Conservation (phyloP, 225 moss, liverwort and hornwort genomes). For the Antitrichia curtipendula region DNA sequence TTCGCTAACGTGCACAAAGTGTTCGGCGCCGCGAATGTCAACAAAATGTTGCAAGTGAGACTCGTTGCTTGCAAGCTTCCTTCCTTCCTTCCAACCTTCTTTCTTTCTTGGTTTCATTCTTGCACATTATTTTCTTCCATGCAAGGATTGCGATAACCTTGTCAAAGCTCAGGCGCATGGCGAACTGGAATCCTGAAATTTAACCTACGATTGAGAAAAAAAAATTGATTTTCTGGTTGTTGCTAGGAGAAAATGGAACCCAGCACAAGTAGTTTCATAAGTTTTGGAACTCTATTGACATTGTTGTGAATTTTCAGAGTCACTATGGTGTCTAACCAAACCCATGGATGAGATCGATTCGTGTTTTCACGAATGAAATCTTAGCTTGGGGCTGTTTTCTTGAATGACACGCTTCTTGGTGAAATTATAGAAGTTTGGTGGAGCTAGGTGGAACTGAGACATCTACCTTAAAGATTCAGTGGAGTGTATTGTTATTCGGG, state of each 20-base stretch:
- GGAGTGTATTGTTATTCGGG: not conserved
- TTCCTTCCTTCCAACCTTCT: not conserved
- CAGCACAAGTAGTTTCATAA: not conserved
- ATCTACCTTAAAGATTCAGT: not conserved
- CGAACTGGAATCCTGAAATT: not conserved
- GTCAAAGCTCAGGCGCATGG: not conserved
- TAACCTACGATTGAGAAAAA: not conserved
- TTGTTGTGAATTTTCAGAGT: not conserved
- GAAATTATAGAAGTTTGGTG: not conserved
- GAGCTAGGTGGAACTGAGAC: not conserved
- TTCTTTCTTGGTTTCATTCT: not conserved
- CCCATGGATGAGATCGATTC: not conserved
- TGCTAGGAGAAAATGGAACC: not conserved
- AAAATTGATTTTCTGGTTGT: not conserved
- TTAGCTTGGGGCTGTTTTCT: not conserved
- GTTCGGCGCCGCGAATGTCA: slow-evolving; percentile 86
- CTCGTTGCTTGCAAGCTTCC: not conserved
- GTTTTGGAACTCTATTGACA: not conserved
- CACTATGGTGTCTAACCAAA: not conserved
- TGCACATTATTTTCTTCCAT: not conserved
- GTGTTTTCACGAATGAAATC: not conserved
- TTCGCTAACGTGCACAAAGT: slow-evolving; percentile 90
- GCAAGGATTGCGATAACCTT: not conserved
- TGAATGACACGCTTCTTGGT: not conserved
- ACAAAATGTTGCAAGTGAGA: slow-evolving; percentile 66